These are phyloP conservation scores for Fusarium nodosum DNA, from an alignment of 2,329 filamentous ascomycete species.

Conservation along the genomic window DNA sequence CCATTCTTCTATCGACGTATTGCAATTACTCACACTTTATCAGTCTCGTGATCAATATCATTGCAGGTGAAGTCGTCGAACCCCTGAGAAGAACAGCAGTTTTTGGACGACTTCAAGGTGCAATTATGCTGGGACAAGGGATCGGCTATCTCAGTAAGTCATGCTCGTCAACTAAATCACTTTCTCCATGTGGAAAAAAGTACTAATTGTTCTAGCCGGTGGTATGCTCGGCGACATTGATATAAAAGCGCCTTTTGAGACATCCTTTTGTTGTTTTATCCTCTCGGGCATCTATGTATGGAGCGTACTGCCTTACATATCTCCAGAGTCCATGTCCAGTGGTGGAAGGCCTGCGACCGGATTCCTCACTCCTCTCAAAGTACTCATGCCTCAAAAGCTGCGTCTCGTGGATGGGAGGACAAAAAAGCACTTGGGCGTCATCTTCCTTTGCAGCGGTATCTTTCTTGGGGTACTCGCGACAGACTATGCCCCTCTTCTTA, in stretches of 20 bases:
- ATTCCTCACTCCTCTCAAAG: constrained; percentile 74
- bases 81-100: constrained; percentile 72
- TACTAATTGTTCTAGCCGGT: constrained; percentile 60
- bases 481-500: constrained; percentile 73
- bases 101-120: constrained; percentile 75
- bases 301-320: constrained; percentile 64
- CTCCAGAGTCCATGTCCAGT: constrained; percentile 57
- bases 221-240: constrained; percentile 76
- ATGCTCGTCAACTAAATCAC: accelerated
- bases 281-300: constrained; percentile 59
- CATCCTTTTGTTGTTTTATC: constrained; percentile 70
- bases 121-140: constrained; percentile 75
- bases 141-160: constrained; percentile 70
- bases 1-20: accelerated
- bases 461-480: constrained; percentile 78
- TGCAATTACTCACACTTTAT: neutral
- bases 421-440: constrained; percentile 70
- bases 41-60: constrained; percentile 74
- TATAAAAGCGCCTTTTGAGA: constrained; percentile 74
- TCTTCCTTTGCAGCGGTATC: constrained; percentile 74
- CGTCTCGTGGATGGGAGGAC: constrained; percentile 64
- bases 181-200: accelerated
- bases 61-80: constrained; percentile 74
- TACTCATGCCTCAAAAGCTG: constrained; percentile 71
- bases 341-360: constrained; percentile 59